These are phyloP conservation scores for Starmerella khaoyaiensis DNA, from an alignment of 805 yeast genomes.

Conservation along the genomic window DNA sequence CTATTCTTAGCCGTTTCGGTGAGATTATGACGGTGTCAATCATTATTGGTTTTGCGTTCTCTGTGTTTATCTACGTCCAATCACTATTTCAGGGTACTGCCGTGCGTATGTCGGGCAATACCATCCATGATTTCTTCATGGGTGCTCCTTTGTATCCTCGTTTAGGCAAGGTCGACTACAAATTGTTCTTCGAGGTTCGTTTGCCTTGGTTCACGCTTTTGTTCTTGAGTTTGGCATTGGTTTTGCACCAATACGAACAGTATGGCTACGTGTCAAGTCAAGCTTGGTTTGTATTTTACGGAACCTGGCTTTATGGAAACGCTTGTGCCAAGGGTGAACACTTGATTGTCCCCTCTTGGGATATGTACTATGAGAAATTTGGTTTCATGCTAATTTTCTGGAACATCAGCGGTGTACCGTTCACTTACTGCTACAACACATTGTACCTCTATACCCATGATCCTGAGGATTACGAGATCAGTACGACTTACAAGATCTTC, in stretches of 20 bases:
- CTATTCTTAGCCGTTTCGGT: conserved; percentile 70
- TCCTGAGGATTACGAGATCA: conserved; percentile 71
- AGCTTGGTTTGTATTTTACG: conserved; percentile 56
- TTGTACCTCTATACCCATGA: conserved; percentile 70
- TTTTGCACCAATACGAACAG: conserved; percentile 63
- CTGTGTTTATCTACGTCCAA: conserved; percentile 57
- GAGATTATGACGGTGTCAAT: conserved; percentile 90
- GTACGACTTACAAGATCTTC: conserved; percentile 43
- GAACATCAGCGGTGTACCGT: conserved; percentile 99
- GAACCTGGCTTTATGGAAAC: conserved; percentile 90
- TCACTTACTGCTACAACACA: conserved; percentile 91
- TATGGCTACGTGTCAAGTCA: conserved; percentile 75
- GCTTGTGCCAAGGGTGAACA: conserved; percentile 98
- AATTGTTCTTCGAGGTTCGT: conserved; percentile 96
- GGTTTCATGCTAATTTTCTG: conserved; percentile 98
- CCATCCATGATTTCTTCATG: conserved; percentile 83
- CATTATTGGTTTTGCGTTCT: conserved; percentile 55
- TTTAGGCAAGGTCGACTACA: conserved; percentile 79
- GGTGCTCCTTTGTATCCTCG: conserved; percentile 97
- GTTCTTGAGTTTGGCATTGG: conserved; percentile 61
- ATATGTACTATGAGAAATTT: conserved; percentile 97
- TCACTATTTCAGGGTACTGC: conserved; percentile 59
- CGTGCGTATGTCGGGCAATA: conserved; percentile 85
- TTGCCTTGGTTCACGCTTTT: conserved; percentile 90
- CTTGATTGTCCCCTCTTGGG: conserved; percentile 95